Evolutionary conservation across 306 rosid genomes (phyloP), one percentile per base, ranked within the genome.

Genomic region (Medicago ruthenica): DNA sequence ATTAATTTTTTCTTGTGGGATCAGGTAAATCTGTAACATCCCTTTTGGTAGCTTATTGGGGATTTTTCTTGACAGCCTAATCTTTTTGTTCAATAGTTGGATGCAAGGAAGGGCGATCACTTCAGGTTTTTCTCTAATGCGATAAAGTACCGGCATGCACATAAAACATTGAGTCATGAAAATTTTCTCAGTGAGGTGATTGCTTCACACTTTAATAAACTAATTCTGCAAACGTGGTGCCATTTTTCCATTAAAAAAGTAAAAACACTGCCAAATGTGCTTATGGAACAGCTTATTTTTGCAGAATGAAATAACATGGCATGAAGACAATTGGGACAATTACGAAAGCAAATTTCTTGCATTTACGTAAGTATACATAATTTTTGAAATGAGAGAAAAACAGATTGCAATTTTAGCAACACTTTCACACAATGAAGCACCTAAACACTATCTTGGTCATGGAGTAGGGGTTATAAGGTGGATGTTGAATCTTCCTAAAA

Each of bases 261-360:
- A 65, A 70, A 54, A 68, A n/a, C 42, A 17, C 47, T 21, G 69
- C 17, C 57, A 39, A 18, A 16, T 15, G 42, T 82, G 66, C 83
- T 82, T 65, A 81, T 67, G 68, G 47, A 74, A 11, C 77, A 24
- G 36, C 11, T 48, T 65, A 4, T 71, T 41, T 62, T 15, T 84
- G 87, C 90, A 95, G 99, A 73, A 67, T 64, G 96, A 95, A 50
- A 85, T 95, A 70, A 95, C 97, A 21, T 95, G 99, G 99, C 99
- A 92, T 59, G 99, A 95, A 82, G 87, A 90, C 88, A 89, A 89
- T 73, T 95, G 99, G 97, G 85, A 65, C 77, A 87, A 90, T 64
- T 59, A 48, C 41, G 90, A 90, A 18, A 92, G 99, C 93, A 95
- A 77, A 82, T 95, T 95, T 81, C 93, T 92, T 24, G 99, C 99